Base-by-base conservation (phyloP, 2,329 filamentous ascomycete genomes). In the Verticillium nonalfalfae region DNA sequence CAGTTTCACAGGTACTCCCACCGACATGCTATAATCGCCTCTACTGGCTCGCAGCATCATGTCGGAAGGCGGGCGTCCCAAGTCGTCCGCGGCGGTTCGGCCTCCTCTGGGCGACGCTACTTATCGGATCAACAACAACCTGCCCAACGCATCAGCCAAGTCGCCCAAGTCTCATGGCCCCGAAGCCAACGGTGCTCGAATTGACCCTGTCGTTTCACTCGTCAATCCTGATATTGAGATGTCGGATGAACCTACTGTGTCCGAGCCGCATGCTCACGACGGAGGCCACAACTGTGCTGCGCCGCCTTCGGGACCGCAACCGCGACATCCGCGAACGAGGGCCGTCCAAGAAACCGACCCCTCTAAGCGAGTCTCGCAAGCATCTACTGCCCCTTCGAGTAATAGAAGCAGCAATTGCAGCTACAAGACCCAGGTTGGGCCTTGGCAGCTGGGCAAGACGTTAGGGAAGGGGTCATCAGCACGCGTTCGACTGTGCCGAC, bases 391-490 rank as follows among this genome's bases (percentile, higher is more conserved):
- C 26, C 38, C 75, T 0, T 74, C 75, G 11, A 78, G 75, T 64
- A 71, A 73, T 40, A 71, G 74, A 39, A 76, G 75, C 63, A 75
- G 73, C 61, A 75, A 59, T 5, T 64, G 74, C 65, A 76, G 75
- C 33, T 78, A 79, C 65, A 89, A 89, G 75, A 91, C 89, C 11
- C 89, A 92, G 68, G 91, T 99, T 68, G 95, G 95, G 0, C 94
- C 94, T 66, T 99, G 95, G 95, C 88, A 94, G 66, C 79, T 99
- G 3, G 95, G 95, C 7, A 92, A 86, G 72, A 96, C 91, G 0
- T 81, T 99, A 34, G 95, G 95, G 0, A 90, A 91, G 68, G 95
- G 95, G 3, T 93, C 93, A 1, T 96, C 92, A 58, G 94, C 93
- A 14, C 86, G 91, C 34, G 95, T 99, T 15, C 85, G 94, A 60